phyloP scores from a whole-genome alignment of 352 stramenopile species.

The Pythium volutum region DNA sequence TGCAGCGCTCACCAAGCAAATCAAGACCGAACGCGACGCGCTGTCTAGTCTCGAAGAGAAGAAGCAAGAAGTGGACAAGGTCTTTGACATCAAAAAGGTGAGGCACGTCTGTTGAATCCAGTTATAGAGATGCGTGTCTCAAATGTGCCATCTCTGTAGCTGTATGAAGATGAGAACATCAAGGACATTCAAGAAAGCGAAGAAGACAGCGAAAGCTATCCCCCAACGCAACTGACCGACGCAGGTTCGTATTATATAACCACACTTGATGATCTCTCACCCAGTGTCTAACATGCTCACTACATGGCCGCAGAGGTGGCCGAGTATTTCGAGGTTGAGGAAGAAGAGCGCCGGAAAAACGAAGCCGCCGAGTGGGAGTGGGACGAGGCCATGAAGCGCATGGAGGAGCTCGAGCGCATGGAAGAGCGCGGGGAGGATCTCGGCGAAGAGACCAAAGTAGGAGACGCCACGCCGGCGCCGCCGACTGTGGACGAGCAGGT shows the following conservation, averaged over 20 bases:
- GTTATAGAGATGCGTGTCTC: not conserved
- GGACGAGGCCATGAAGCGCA: slow-evolving; percentile 85
- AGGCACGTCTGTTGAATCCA: not conserved
- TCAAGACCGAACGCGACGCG: slow-evolving; percentile 48
- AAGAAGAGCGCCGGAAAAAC: slow-evolving; percentile 67
- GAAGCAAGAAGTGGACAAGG: slow-evolving; percentile 57
- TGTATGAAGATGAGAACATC: slow-evolving; percentile 86
- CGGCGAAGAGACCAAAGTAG: slow-evolving; percentile 36
- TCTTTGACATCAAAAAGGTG: slow-evolving; percentile 75
- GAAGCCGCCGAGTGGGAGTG: slow-evolving; percentile 69
- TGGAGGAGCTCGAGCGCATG: slow-evolving; percentile 76
- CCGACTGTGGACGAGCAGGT: slow-evolving; percentile 31
- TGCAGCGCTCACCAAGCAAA: slow-evolving; percentile 47
- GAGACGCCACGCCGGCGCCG: slow-evolving; percentile 4
- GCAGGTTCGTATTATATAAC: slow-evolving; percentile 30
- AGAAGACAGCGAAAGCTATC: slow-evolving; percentile 57
- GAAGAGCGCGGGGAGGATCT: slow-evolving; percentile 41
- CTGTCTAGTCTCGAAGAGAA: slow-evolving; percentile 52
- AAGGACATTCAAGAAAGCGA: slow-evolving; percentile 83
- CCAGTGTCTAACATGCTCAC: not conserved
- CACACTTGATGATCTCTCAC: not conserved
- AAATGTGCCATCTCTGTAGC: slow-evolving; percentile 16
- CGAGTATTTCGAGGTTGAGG: slow-evolving; percentile 83
- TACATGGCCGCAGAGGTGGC: slow-evolving; percentile 50
- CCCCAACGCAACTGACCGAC: slow-evolving; percentile 45